Percentiles rank a stretch among this genome's conserved stretches.
These are phyloP conservation scores for Hymenoscyphus fraxineus DNA, from an alignment of 2,329 filamentous ascomycete species.

Conservation along the genomic window DNA sequence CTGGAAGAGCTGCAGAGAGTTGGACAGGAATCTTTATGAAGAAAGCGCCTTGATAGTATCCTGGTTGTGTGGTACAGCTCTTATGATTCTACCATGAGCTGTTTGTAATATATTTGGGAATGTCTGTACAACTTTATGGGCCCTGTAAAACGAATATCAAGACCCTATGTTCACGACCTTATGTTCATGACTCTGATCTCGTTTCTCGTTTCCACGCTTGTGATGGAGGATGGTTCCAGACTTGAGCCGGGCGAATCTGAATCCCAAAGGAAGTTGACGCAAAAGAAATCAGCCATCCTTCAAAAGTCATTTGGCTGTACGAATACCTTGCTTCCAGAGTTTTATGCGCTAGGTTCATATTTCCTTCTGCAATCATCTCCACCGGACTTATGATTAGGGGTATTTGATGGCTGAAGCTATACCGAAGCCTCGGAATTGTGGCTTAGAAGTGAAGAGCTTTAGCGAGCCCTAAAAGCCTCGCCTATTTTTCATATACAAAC, in stretches of 20 bases:
- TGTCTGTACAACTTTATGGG: neutral
- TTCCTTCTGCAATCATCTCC: neutral
- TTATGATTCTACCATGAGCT: neutral
- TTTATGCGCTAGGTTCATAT: neutral
- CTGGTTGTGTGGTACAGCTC: neutral
- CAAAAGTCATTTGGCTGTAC: neutral
- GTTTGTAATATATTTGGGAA: conserved; percentile 1
- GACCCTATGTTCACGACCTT: neutral
- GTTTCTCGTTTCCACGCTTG: neutral
- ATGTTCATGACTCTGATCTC: neutral
- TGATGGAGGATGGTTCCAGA: neutral
- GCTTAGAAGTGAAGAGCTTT: neutral
- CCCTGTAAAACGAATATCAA: neutral
- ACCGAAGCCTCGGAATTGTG: neutral
- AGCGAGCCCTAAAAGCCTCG: neutral
- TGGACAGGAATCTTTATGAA: conserved; percentile 5
- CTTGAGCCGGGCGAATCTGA: neutral
- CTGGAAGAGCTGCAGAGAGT: conserved; percentile 39
- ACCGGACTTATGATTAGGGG: neutral
- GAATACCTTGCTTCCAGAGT: neutral
- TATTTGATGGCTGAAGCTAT: neutral
- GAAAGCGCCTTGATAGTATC: neutral
- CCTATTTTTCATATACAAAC: neutral
- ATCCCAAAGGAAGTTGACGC: neutral
- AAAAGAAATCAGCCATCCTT: neutral